Evolutionary conservation across 805 yeast species (phyloP).

Genomic region (Cyberlindnera samutprakarnensis): DNA sequence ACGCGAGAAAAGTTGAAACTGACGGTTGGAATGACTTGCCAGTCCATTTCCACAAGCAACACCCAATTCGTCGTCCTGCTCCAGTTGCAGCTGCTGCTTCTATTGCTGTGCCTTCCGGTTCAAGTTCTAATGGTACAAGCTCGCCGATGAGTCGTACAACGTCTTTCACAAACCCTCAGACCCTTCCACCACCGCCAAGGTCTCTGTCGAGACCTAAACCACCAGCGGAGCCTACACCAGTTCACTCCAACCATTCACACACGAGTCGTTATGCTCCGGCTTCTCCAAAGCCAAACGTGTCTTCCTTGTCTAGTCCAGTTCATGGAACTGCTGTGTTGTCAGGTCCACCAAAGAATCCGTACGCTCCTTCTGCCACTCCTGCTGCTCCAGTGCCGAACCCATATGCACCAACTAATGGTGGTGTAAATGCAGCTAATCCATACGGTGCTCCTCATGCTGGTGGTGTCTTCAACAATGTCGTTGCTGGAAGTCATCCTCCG

Average conservation of each 20-base stretch:
- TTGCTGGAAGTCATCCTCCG: conserved; percentile 27
- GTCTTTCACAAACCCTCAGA: conserved; percentile 18
- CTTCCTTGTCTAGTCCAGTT: conserved; percentile 25
- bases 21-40: conserved; percentile 76
- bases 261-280: conserved; percentile 28
- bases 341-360: conserved; percentile 25
- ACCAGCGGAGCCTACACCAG: conserved; percentile 14
- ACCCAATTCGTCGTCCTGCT: conserved; percentile 36
- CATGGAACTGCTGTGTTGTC: conserved; percentile 14
- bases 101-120: too few species aligned
- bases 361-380: conserved; percentile 27
- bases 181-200: conserved; percentile 31
- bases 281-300: conserved; percentile 15
- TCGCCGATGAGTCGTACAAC: conserved; percentile 13
- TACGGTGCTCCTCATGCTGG: conserved; percentile 26
- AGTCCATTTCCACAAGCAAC: conserved; percentile 34
- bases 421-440: conserved; percentile 22
- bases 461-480: not conserved
- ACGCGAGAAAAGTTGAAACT: conserved; percentile 35
- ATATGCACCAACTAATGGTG: conserved; percentile 28
- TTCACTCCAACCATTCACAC: conserved; percentile 5
- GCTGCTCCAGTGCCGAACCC: conserved; percentile 29
- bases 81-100: too few species aligned
- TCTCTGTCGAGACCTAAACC: conserved; percentile 22
- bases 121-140: conserved; percentile 17